phyloP scores from a whole-genome alignment of 106 monocot genomes.

The Narthecium ossifragum region DNA sequence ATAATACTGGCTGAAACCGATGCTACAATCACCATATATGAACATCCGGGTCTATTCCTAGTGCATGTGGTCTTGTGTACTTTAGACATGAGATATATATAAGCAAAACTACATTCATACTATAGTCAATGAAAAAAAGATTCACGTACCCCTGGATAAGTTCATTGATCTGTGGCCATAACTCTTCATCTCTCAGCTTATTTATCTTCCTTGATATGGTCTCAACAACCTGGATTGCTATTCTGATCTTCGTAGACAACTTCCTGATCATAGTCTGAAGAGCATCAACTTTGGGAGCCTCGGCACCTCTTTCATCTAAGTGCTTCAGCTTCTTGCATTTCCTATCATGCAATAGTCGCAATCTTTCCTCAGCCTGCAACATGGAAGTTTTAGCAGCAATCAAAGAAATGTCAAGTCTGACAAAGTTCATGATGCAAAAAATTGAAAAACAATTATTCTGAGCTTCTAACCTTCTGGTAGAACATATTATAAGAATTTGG shows the following conservation, averaged over 20 bases:
- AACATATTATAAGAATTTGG: too few relatives aligned
- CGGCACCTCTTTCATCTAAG: constrained; percentile 74
- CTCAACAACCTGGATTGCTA: constrained; percentile 73
- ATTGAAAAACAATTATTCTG: too few relatives aligned
- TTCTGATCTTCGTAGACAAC: constrained; percentile 70
- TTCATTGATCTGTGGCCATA: constrained; percentile 73
- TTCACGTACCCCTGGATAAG: constrained; percentile 72
- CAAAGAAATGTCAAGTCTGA: too few relatives aligned
- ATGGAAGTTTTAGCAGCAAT: not conserved
- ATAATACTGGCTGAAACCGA: too few relatives aligned
- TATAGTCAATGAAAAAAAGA: too few relatives aligned
- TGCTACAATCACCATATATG: too few relatives aligned
- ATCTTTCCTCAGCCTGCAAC: constrained; percentile 77
- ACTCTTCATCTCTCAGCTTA: constrained; percentile 74
- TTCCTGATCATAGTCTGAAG: constrained; percentile 53
- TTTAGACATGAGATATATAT: too few relatives aligned
- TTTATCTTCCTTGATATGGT: constrained; percentile 72
- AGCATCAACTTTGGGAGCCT: constrained; percentile 54
- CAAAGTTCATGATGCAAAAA: too few relatives aligned
- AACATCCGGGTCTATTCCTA: too few relatives aligned
- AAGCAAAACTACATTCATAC: too few relatives aligned
- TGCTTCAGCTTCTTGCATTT: constrained; percentile 41
- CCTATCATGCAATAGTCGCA: constrained; percentile 57
- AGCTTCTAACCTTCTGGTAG: too few relatives aligned
- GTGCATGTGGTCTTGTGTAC: too few relatives aligned